Evolutionary conservation across 768 basidiomycete genomes (phyloP), one percentile per base, ranked within the genome.

Genomic region (Lactarius sp.): DNA sequence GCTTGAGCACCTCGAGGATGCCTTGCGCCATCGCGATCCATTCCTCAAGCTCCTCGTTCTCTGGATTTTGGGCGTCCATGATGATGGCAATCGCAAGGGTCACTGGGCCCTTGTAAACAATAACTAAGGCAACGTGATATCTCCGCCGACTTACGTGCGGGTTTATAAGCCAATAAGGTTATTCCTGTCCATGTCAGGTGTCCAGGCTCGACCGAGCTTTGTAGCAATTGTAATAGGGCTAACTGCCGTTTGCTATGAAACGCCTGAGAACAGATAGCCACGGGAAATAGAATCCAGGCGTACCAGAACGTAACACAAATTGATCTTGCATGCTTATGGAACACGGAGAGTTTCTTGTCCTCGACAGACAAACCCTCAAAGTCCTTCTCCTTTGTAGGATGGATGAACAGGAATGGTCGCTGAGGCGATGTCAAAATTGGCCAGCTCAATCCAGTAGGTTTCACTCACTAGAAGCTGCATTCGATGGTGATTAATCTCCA

Each of bases 11-110:
- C 41, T 39, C n/a, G 5, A 70, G 60, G 51, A 70, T 39, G 39
- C 59, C 60, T 44, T 63, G 64, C 9, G 69, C 68, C 44, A 70
- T 54, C 20, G 59, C 56, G 33, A 71, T 66, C 70, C 70, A 71
- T 42, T 70, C 70, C 54, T 69, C 70, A 2, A 71, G 52, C 58
- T 70, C 70, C 52, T 71, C 67, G 31, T 66, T 69, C 49, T 66
- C 61, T 18, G 64, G 52, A 37, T 62, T 61, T 13, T 61, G 51
- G 9, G 70, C 27, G 20, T 71, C 69, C 69, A 71, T 70, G n/a
- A 71, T 60, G 42, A 71, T 66, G 27, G 70, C 70, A 33, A 71
- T 58, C 12, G 69, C 69, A 31, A 71, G 63, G 47, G 53, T 61
- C 59, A 71, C 70, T 71, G 59, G 6, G 50, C 3, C 2, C 3